Evolutionary conservation across 805 yeast genomes (phyloP).

Genomic region (Lipomyces lipofer): DNA sequence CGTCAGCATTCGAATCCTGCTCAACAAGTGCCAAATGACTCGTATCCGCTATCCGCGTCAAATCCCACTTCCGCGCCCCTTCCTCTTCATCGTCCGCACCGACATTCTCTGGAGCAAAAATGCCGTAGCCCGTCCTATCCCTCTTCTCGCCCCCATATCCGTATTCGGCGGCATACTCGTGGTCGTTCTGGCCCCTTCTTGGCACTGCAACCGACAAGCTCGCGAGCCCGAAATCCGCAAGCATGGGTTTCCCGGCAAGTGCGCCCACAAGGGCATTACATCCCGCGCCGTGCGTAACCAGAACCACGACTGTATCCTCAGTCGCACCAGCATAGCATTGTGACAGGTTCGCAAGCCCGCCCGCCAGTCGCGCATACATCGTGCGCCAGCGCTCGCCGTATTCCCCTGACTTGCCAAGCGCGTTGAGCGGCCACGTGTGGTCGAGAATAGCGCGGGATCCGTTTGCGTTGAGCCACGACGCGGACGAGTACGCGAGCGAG

Average conservation of each 20-base stretch:
- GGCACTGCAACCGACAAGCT: constrained; percentile 34
- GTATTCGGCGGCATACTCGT: constrained; percentile 12
- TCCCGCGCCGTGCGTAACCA: constrained; percentile 45
- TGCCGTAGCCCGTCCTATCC: constrained; percentile 22
- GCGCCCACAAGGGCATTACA: constrained; percentile 43
- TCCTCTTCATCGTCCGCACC: neutral
- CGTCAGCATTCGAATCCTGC: too few relatives aligned
- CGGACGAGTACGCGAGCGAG: constrained; percentile 35
- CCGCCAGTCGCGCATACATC: constrained; percentile 40
- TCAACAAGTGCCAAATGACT: constrained; percentile 6
- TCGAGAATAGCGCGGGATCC: constrained; percentile 29
- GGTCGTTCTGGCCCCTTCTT: constrained; percentile 1
- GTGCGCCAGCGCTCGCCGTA: constrained; percentile 43
- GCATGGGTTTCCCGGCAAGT: constrained; percentile 37
- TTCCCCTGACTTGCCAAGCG: constrained; percentile 38
- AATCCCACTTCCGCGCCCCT: constrained; percentile 16
- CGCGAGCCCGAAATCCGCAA: constrained; percentile 38
- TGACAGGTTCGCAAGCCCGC: constrained; percentile 35
- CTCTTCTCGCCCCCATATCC: constrained; percentile 28
- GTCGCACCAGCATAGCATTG: constrained; percentile 31
- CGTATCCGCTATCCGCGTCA: constrained; percentile 25
- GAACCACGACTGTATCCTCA: constrained; percentile 30
- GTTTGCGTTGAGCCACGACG: constrained; percentile 30
- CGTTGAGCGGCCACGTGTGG: constrained; percentile 33
- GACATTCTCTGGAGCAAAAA: constrained; percentile 5